Conservation (phyloP, 148 eudicot genomes). For the Chenopodium quinoa region DNA sequence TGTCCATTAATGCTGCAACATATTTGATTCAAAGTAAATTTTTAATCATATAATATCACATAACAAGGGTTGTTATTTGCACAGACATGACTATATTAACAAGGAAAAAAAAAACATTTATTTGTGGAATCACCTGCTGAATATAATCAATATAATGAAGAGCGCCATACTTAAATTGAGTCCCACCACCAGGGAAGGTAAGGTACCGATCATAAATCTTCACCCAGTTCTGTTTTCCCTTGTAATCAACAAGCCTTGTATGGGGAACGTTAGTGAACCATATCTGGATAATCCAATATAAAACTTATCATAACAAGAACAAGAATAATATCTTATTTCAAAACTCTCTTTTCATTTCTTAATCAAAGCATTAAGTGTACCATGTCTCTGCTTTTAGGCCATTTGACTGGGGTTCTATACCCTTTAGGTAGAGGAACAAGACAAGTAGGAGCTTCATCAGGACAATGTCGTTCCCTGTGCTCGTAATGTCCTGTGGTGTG, state of each 20-base stretch:
- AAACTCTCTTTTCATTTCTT: background rate
- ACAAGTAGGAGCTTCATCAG: constrained; percentile 64
- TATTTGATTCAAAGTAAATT: background rate
- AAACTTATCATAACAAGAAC: constrained; percentile 12
- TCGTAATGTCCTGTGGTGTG: constrained; percentile 48
- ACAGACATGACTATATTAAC: constrained; percentile 1
- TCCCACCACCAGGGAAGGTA: constrained; percentile 69
- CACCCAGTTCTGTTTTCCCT: constrained; percentile 67
- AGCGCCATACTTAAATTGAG: constrained; percentile 66
- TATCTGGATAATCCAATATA: constrained; percentile 39
- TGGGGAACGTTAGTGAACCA: constrained; percentile 69
- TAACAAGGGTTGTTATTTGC: background rate
- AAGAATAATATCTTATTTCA: background rate
- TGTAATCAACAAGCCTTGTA: constrained; percentile 55
- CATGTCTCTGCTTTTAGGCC: constrained; percentile 80
- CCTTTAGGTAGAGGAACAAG: constrained; percentile 67
- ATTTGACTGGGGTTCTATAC: constrained; percentile 50
- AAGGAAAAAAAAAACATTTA: constrained; percentile 5
- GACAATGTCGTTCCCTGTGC: constrained; percentile 76
- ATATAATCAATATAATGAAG: constrained; percentile 59
- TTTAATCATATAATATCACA: background rate
- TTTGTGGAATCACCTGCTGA: constrained; percentile 42
- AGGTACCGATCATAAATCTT: constrained; percentile 56
- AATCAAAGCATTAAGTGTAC: constrained; percentile 26
- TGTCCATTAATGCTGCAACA: background rate